Evolutionary conservation across 2,329 filamentous ascomycete species (phyloP), one percentile per base, ranked within the genome.

Genomic region (Pseudocercospora fuligena): DNA sequence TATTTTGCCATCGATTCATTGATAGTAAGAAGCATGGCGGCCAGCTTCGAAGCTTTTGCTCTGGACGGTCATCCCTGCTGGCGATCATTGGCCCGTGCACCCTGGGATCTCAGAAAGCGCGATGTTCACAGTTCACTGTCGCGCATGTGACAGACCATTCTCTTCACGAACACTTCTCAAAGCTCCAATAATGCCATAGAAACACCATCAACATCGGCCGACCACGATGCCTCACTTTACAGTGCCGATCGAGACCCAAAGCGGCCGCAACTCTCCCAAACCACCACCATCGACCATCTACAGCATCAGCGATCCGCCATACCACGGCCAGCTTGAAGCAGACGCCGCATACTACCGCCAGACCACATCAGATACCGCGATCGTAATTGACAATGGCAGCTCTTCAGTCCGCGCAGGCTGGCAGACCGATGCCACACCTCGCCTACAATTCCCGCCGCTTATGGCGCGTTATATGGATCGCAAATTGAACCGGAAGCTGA

Each of bases 381-480:
- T 99, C 75, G 92, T 99, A 69, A 98, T 99, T 77, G 95, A 99
- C 82, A 97, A 97, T 90, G 95, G 95, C 72, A 95, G 94, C 25
- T 96, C 92, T 61, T 85, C 90, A 33, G 88, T 97, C 66, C 93
- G 96, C 80, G 94, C 94, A 61, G 95, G 95, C 71, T 99, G 94
- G 94, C 97, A 94, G 7, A 97, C 97, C 77, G 94, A 98, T 75
- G 83, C 88, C 69, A 83, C 84, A n/a, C 95, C 95, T 1, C 88
- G 92, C 70, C 84, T 98, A 64, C 86, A 87, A 68, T 86, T 97
- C 43, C 92, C 94, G 1, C 94, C 95, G 12, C 91, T 97, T 72
- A 96, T 96, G 89, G 91, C 95, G 70, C 93, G 94, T 75, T 99
- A 97, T 80, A 90, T 94, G 76, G 95, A 99, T 78, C 91, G 95